A percentile compares a stretch with the other conserved stretches of the same genome.
These are phyloP conservation scores for Apiospora kogelbergensis DNA, from an alignment of 2,329 filamentous ascomycete species.

Conservation along the genomic window DNA sequence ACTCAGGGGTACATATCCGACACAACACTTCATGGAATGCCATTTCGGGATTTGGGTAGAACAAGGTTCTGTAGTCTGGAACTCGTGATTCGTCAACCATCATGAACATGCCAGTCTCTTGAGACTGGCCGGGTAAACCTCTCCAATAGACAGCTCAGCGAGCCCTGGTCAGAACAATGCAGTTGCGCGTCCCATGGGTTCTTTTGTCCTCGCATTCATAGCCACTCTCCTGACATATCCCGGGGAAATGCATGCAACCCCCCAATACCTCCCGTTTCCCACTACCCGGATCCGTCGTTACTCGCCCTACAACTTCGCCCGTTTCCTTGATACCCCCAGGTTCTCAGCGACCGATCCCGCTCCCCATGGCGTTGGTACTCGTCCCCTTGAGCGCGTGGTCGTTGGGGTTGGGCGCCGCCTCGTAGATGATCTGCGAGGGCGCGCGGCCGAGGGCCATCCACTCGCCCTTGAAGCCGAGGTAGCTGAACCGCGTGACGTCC, in stretches of 20 bases:
- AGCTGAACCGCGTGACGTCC: slow-evolving; percentile 75
- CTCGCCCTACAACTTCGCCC: neutral
- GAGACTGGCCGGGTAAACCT: neutral
- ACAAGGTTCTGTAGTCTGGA: neutral
- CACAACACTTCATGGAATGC: neutral
- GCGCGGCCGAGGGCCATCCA: slow-evolving; percentile 85
- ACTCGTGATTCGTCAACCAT: neutral
- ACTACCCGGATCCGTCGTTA: neutral
- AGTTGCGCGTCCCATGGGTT: neutral
- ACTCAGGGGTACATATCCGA: neutral
- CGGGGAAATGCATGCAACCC: neutral
- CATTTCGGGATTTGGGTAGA: neutral
- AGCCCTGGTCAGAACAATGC: neutral
- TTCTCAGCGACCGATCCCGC: slow-evolving; percentile 48
- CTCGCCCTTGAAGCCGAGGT: slow-evolving; percentile 91
- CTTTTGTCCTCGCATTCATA: neutral
- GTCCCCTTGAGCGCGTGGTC: slow-evolving; percentile 75
- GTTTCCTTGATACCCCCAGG: slow-evolving; percentile 29
- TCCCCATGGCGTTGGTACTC: slow-evolving; percentile 53
- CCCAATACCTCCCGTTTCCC: neutral
- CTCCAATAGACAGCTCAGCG: neutral
- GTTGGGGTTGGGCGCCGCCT: slow-evolving; percentile 86
- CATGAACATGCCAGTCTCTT: neutral
- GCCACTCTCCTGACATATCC: neutral
- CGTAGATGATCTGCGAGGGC: slow-evolving; percentile 85